A percentile compares a stretch with the other conserved stretches of the same genome.
Conservation (phyloP, 2,329 filamentous ascomycete species). For the Aspergillus sp. region DNA sequence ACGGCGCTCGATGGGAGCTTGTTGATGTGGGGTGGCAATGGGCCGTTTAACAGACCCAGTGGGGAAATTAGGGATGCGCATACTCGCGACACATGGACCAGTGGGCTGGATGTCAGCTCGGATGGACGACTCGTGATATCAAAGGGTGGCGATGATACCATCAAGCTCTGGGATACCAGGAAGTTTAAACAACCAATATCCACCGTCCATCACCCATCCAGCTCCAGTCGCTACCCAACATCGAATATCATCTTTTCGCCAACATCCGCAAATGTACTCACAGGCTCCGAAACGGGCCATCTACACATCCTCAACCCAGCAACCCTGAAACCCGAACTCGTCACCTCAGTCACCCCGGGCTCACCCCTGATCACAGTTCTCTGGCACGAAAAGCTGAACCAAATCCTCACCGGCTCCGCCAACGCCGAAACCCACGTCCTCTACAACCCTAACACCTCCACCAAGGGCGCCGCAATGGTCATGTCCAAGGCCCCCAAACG, state of each 20-base stretch:
- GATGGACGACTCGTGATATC: constrained; percentile 89
- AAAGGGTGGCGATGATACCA: constrained; percentile 79
- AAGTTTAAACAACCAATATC: constrained; percentile 91
- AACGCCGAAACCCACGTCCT: constrained; percentile 85
- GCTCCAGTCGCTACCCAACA: constrained; percentile 73
- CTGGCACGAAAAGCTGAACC: constrained; percentile 94
- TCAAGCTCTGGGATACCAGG: constrained; percentile 94
- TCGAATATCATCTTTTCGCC: constrained; percentile 87
- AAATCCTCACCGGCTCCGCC: constrained; percentile 88
- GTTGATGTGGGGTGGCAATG: constrained; percentile 86
- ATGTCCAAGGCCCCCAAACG: constrained; percentile 93
- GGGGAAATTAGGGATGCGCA: constrained; percentile 83
- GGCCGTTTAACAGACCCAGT: constrained; percentile 72
- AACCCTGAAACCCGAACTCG: constrained; percentile 74
- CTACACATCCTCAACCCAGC: constrained; percentile 91
- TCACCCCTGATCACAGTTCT: constrained; percentile 74
- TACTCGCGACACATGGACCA: constrained; percentile 76
- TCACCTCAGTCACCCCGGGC: constrained; percentile 81
- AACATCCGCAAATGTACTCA: constrained; percentile 74
- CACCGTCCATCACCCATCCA: constrained; percentile 70
- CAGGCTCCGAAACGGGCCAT: constrained; percentile 76
- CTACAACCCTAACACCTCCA: constrained; percentile 80
- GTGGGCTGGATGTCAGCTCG: constrained; percentile 80
- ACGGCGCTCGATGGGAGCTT: constrained; percentile 84
- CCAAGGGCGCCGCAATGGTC: constrained; percentile 73